These are phyloP conservation scores for Colletotrichum camelliae DNA, from an alignment of 2,329 filamentous ascomycete genomes.

Conservation along the genomic window DNA sequence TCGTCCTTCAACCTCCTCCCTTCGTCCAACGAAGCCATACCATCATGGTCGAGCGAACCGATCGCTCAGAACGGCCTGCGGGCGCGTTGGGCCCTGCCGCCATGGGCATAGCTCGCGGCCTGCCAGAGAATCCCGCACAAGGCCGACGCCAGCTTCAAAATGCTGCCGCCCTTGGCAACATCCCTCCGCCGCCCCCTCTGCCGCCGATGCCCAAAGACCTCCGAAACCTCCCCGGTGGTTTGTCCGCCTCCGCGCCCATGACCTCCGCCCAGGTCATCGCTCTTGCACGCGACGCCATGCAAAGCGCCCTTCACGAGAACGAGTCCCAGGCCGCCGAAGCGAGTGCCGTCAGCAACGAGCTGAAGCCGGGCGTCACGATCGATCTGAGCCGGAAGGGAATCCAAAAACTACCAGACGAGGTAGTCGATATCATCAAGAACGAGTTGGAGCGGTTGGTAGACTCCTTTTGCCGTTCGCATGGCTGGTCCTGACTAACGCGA, in stretches of 20 bases:
- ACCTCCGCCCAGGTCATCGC: slow-evolving; percentile 69
- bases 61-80: slow-evolving; percentile 27
- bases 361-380: slow-evolving; percentile 77
- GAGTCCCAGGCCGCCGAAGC: slow-evolving; percentile 66
- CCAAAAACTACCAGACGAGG: slow-evolving; percentile 72
- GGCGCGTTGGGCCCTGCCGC: slow-evolving; percentile 35
- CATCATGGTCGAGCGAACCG: slow-evolving; percentile 22
- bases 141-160: slow-evolving; percentile 43
- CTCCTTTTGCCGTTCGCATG: neutral
- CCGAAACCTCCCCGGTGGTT: slow-evolving; percentile 50
- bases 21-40: neutral
- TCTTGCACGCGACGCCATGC: slow-evolving; percentile 71
- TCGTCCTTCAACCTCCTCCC: neutral
- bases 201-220: slow-evolving; percentile 50
- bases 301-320: slow-evolving; percentile 69
- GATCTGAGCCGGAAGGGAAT: slow-evolving; percentile 80
- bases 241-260: slow-evolving; percentile 58
- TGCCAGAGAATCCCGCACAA: slow-evolving; percentile 46
- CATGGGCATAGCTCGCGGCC: slow-evolving; percentile 39
- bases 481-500: neutral
- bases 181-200: slow-evolving; percentile 44
- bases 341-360: slow-evolving; percentile 62
- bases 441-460: slow-evolving; percentile 71
- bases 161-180: slow-evolving; percentile 42
- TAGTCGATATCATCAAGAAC: slow-evolving; percentile 76